Evolutionary conservation across 2,329 filamentous ascomycete species (phyloP), one percentile per base, ranked within the genome.

Genomic region (Sarocladiaceae sp.): DNA sequence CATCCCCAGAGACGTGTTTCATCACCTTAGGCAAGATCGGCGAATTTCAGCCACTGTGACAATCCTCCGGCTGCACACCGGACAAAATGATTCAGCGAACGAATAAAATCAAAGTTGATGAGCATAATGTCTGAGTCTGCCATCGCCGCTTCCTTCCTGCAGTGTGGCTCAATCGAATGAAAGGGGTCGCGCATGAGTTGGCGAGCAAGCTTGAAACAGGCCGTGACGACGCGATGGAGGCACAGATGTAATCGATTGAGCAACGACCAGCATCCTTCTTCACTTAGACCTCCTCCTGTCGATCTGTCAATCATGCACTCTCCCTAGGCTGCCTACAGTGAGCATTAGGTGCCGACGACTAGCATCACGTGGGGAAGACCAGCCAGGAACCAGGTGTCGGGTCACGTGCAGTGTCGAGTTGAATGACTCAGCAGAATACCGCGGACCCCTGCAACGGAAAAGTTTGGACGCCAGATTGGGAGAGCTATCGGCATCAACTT

Each of bases 391-490:
- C n/a, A n/a, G 35, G 35, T 8, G 35, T 37, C 10, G 35, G 35
- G 35, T 37, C 35, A 37, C 35, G 35, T 37, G 35, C 11, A 12
- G 11, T 7, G 7, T 15, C 6, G 20, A 22, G 4, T n/a, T 28
- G n/a, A 18, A 17, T 48, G 44, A 33, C 44, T 48, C 17, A 31
- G 26, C 44, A 6, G 11, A n/a, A 6, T n/a, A 31, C 22, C 31
- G 26, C 25, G 31, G 23, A 33, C 11, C 17, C 7, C 13, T n/a
- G 26, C 17, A 28, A 29, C 44, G 18, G 44, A 48, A 48, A 48
- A 48, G 44, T 48, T 48, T 48, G 11, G 17, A 48, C 28, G 44
- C 44, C 28, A 31, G n/a, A 48, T 48, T 48, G 44, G 44, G 44
- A 48, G 44, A 48, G 44, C 44, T 48, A 28, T 13, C n/a, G 20